Evolutionary conservation across 83 land plant species (phyloP), one percentile per base, ranked within the genome.

Genomic region (Picea engelmannii): DNA sequence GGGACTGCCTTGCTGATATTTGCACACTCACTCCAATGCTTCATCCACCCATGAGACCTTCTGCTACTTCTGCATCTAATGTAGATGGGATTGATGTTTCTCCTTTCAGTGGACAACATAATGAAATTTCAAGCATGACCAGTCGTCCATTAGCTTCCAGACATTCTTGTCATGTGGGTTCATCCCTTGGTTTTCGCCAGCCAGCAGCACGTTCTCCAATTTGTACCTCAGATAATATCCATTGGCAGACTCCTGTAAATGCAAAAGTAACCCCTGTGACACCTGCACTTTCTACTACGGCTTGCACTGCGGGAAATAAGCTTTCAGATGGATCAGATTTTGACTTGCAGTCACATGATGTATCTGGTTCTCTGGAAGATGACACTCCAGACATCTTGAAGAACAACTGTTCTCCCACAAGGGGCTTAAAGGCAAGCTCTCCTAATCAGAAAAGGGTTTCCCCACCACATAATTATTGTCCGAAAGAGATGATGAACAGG

Each of bases 381-480:
- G 93, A 86, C 35, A 89, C 93, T 8, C 95, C 93, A 25, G 93
- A 91, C 20, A 84, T 94, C 78, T 61, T 94, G 82, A 88, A 89
- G 75, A 89, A 91, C 23, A 62, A 62, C 11, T 76, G 82, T 42
- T 87, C 89, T 2, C 92, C 90, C 7, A 64, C 61, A 38, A 89
- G 86, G 77, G 66, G 86, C 17, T 87, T 90, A 8, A 89, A 94
- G 81, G 84, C 92, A 59, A 86, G 85, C 77, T 96, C 96, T 5
- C 95, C 98, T 4, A 94, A 89, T 76, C 86, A 89, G 76, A 96
- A 92, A 67, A 87, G 96, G 21, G 96, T 93, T 35, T 90, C 94
- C 58, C 93, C 94, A 69, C 94, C 93, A 49, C 86, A 87, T 11
- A 70, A 49, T 31, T 78, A 81, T 42, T 83, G 49, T 47, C 44